Conservation (phyloP, 495 filamentous ascomycete species). For the Lophium mytilinum region DNA sequence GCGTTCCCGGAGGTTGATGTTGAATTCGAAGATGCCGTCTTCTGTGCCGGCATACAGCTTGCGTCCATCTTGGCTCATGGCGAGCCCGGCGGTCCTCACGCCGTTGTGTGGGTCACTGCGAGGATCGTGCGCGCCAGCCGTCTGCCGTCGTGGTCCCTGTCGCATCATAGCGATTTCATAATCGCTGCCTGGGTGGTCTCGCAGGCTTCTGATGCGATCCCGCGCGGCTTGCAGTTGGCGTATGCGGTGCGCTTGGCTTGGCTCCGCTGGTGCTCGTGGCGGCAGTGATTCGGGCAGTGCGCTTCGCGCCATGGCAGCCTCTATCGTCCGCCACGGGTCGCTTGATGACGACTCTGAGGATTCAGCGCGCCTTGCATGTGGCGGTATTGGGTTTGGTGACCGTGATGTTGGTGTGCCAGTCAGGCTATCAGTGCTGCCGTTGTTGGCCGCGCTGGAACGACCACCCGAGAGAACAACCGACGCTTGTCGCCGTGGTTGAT, state of each 20-base stretch:
- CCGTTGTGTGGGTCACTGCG: conserved; percentile 22
- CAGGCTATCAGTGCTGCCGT: not conserved
- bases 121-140: conserved; percentile 8
- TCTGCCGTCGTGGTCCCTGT: conserved; percentile 6
- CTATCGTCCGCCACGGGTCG: conserved; percentile 42
- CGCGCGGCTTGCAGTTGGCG: conserved; percentile 22
- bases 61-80: conserved; percentile 33
- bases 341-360: conserved; percentile 12
- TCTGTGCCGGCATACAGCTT: conserved; percentile 31
- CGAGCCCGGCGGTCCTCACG: conserved; percentile 33
- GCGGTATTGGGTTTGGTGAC: conserved; percentile 21
- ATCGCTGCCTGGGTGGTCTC: not conserved
- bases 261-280: conserved; percentile 4
- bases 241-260: conserved; percentile 20
- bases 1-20: conserved; percentile 29
- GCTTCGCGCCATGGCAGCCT: conserved; percentile 35
- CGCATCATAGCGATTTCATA: too few species aligned
- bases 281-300: conserved; percentile 19
- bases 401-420: conserved; percentile 13
- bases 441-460: not conserved
- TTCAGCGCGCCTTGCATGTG: conserved; percentile 19
- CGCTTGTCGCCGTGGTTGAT: conserved; percentile 26
- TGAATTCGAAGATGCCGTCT: conserved; percentile 35
- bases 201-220: conserved; percentile 18
- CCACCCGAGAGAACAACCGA: conserved; percentile 20